Evolutionary conservation across 2,329 filamentous ascomycete genomes (phyloP).

Genomic region (Cryphonectria radicalis): DNA sequence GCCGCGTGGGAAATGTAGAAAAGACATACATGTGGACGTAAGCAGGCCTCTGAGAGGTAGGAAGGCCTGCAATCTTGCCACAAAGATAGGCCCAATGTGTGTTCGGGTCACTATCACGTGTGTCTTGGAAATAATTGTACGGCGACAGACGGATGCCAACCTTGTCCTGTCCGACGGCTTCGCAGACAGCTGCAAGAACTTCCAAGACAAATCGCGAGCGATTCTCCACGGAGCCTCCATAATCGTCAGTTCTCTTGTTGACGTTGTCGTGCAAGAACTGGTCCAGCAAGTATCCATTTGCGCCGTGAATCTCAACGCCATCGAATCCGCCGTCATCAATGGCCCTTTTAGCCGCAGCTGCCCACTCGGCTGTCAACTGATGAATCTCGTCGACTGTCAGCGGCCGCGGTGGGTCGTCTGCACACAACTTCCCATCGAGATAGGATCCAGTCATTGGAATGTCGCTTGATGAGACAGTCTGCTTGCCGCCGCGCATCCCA

Average conservation of each 20-base stretch:
- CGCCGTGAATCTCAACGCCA: conserved; percentile 65
- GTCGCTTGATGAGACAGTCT: conserved; percentile 17
- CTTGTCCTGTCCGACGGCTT: conserved; percentile 53
- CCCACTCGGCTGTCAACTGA: conserved; percentile 61
- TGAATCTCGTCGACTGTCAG: conserved; percentile 70
- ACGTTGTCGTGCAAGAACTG: conserved; percentile 60
- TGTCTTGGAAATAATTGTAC: conserved; percentile 40
- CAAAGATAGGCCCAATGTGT: conserved; percentile 44
- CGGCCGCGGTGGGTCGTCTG: conserved; percentile 54
- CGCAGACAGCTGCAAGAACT: conserved; percentile 45
- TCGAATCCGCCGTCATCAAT: conserved; percentile 69
- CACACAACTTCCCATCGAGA: conserved; percentile 29
- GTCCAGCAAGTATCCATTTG: conserved; percentile 65
- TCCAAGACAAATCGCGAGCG: conserved; percentile 57
- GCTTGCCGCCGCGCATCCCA: conserved; percentile 28
- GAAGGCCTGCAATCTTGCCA: conserved; percentile 40
- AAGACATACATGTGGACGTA: conserved; percentile 52
- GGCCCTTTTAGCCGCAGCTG: conserved; percentile 56
- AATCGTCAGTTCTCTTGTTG: conserved; percentile 56
- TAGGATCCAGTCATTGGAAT: conserved; percentile 32
- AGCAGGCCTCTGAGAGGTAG: conserved; percentile 40
- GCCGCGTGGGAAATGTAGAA: not conserved
- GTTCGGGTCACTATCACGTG: conserved; percentile 37
- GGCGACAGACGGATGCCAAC: conserved; percentile 64
- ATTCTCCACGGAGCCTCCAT: conserved; percentile 58